Base-by-base conservation (phyloP, 148 eudicot species). In the Euryodendron excelsum region DNA sequence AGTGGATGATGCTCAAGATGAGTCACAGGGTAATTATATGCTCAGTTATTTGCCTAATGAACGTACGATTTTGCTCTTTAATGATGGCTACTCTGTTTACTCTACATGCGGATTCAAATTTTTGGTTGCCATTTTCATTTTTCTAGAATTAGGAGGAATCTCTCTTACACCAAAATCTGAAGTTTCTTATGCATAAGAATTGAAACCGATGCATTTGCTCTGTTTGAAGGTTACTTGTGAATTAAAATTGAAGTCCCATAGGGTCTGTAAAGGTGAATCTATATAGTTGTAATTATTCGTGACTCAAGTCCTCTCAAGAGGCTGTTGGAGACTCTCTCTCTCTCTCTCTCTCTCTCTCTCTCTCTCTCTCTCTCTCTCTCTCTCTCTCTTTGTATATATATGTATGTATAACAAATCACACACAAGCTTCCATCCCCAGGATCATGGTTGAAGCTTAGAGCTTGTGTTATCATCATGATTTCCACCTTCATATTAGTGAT, bases 1-100 rank as follows among this genome's bases (percentile, higher is more conserved):
- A 52, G 78, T 79, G 48, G 78, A 39, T 60, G 80, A 82, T 76
- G 83, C 84, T 65, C 80, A 75, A 81, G 86, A 89, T 83, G 84
- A 71, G 23, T 37, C 20, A 11, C 31, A 11, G 21, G 55, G 34
- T 70, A 41, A 71, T 60, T 59, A 23, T 36, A 11, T 41, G 45
- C 4, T 41, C 45, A 41, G 8, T 41, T 41, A 41, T 41, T 41
- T 41, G 8, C 45, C 45, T 41, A 5, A 41, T 41, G 45, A 41
- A 5, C 45, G 8, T 41, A 5, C 45, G 8, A 2, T 41, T 41
- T 2, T 41, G 5, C 9, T 41, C 9, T 41, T 41, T 9, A 9
- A 41, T 41, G 45, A 5, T 5, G 45, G 5, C 45, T 41, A 41
- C 45, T 41, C 21, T 13, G 1, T 20, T 18, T 69, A 25, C 45